Percentiles rank a stretch among this genome's conserved stretches.
Conservation (phyloP, 495 filamentous ascomycete genomes). For the Trichoderma parareesei region DNA sequence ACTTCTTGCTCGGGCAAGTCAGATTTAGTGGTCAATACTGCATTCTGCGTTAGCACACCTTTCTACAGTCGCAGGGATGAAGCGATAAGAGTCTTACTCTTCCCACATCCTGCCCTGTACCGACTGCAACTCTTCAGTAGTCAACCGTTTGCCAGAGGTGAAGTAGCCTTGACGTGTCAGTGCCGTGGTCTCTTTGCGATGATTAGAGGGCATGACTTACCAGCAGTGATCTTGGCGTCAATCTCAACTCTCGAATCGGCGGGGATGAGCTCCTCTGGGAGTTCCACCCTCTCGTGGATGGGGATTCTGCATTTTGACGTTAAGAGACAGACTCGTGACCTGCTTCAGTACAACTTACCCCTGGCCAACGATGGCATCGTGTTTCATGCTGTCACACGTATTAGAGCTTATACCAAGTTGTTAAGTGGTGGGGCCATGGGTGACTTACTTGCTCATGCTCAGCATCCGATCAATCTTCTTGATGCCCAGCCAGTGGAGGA, state of each 20-base stretch:
- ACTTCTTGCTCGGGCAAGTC: background rate
- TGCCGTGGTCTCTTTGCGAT: background rate
- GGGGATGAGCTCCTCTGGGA: slow-evolving; percentile 91
- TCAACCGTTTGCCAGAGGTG: slow-evolving; percentile 88
- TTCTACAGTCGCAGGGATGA: background rate
- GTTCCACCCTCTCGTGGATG: slow-evolving; percentile 86
- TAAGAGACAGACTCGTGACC: background rate
- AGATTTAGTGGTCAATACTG: slow-evolving; percentile 39
- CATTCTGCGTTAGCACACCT: slow-evolving; percentile 12
- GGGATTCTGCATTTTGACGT: slow-evolving; percentile 53
- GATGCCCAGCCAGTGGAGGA: slow-evolving; percentile 96
- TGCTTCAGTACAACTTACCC: slow-evolving; percentile 43
- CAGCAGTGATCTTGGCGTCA: slow-evolving; percentile 96
- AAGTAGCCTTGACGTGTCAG: slow-evolving; percentile 48
- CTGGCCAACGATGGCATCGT: slow-evolving; percentile 94
- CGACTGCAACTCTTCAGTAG: slow-evolving; percentile 71
- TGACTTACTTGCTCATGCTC: slow-evolving; percentile 86
- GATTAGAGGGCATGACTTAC: slow-evolving; percentile 50
- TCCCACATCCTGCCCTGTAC: slow-evolving; percentile 93
- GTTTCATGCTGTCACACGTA: slow-evolving; percentile 67
- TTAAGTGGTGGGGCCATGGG: slow-evolving; percentile 11
- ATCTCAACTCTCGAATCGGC: slow-evolving; percentile 95
- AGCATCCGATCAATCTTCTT: slow-evolving; percentile 98
- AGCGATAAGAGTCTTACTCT: slow-evolving; percentile 44
- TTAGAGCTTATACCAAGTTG: slow-evolving; percentile 16